A percentile compares a stretch with the other conserved stretches of the same genome.
Evolutionary conservation across 140 eudicot genomes (phyloP).

Genomic region (Cichorium intybus): DNA sequence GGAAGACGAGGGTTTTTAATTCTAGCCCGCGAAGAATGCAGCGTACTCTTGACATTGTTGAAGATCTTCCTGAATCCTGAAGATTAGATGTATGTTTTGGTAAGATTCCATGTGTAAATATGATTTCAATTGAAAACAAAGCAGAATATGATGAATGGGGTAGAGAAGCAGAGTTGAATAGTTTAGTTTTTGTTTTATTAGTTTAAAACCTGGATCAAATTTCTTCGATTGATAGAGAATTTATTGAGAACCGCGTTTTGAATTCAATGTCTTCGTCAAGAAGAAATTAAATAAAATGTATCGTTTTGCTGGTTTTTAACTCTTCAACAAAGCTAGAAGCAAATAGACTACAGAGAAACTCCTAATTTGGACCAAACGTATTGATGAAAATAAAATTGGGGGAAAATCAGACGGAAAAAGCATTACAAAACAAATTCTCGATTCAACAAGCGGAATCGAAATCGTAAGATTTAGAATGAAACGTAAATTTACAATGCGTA

Average conservation of each 20-base stretch:
- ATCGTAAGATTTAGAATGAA: not conserved
- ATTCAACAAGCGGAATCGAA: too few species aligned
- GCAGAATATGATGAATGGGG: not conserved
- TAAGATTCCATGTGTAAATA: not conserved
- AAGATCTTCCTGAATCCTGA: slow-evolving; percentile 56
- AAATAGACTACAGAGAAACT: slow-evolving; percentile 3
- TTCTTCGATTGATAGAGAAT: not conserved
- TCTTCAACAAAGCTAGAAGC: not conserved
- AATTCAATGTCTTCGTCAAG: not conserved
- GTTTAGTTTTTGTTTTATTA: not conserved
- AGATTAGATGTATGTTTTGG: not conserved
- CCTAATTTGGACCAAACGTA: slow-evolving; percentile 2
- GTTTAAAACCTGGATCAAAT: not conserved
- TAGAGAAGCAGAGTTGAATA: not conserved
- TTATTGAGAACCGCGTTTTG: not conserved
- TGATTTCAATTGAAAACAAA: not conserved
- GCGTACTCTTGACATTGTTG: slow-evolving; percentile 66
- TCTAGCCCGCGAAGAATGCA: slow-evolving; percentile 87
- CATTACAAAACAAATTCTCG: not conserved
- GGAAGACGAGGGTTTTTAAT: slow-evolving; percentile 55
- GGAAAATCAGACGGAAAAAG: not conserved
- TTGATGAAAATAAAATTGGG: not conserved
- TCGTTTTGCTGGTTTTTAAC: not conserved
- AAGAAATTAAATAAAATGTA: not conserved
- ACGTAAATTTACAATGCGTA: not conserved